Evolutionary conservation across 306 rosid genomes (phyloP).

Genomic region (Gleditsia sinensis): DNA sequence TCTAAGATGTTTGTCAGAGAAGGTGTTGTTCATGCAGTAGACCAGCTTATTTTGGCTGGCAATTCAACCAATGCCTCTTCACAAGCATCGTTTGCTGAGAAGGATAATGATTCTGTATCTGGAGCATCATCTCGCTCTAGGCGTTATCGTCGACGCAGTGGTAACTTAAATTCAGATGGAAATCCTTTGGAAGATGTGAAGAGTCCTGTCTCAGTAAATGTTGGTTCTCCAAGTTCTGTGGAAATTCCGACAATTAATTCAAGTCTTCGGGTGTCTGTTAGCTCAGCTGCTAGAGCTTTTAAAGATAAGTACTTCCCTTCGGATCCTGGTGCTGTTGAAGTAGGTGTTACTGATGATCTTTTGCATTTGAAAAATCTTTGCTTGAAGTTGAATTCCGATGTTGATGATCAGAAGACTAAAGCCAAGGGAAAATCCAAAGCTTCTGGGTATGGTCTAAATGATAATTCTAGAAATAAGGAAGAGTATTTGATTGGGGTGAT

Average conservation of each 20-base stretch:
- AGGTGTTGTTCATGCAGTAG: constrained; percentile 98
- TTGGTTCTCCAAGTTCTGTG: constrained; percentile 73
- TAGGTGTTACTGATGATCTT: constrained; percentile 91
- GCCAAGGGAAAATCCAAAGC: constrained; percentile 85
- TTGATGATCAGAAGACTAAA: constrained; percentile 75
- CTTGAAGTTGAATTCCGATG: constrained; percentile 67
- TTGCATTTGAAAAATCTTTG: constrained; percentile 82
- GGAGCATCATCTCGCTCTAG: constrained; percentile 84
- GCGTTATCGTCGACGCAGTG: constrained; percentile 84
- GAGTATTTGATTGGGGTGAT: constrained; percentile 71
- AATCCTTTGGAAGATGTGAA: constrained; percentile 70
- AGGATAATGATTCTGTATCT: constrained; percentile 67
- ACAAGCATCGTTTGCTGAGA: constrained; percentile 66
- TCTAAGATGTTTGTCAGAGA: constrained; percentile 93
- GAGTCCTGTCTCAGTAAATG: constrained; percentile 58
- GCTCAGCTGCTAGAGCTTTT: constrained; percentile 82
- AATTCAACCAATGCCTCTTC: constrained; percentile 54
- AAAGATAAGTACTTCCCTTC: constrained; percentile 89
- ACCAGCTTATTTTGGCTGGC: constrained; percentile 80
- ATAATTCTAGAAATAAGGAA: constrained; percentile 57
- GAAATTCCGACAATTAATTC: constrained; percentile 76
- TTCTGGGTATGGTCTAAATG: constrained; percentile 57
- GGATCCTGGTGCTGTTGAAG: constrained; percentile 75
- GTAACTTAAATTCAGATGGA: constrained; percentile 70
- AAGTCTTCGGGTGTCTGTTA: constrained; percentile 70